phyloP scores from a whole-genome alignment of 768 basidiomycete species.

The Hygrophoropsis aurantiaca region DNA sequence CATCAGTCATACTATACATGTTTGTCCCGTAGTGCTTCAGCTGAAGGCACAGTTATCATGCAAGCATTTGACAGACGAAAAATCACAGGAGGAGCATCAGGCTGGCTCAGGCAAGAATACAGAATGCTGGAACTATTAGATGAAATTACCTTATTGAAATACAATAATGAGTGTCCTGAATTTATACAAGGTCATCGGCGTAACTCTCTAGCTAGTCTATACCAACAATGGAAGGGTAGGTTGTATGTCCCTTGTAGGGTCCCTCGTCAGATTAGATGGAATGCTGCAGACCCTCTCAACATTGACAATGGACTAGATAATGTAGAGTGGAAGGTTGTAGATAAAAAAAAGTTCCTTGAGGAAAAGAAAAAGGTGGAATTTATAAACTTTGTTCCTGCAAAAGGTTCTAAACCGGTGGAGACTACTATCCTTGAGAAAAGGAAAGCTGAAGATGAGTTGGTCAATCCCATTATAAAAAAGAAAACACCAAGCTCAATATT shows the following conservation, averaged over 20 bases:
- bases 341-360: too few relatives aligned
- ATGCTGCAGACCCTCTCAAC: constrained; percentile 10
- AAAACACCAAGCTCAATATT: too few relatives aligned
- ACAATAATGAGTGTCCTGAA: constrained; percentile 13
- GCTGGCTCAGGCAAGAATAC: too few relatives aligned
- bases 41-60: constrained; percentile 27
- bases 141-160: constrained; percentile 23
- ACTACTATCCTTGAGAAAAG: too few relatives aligned
- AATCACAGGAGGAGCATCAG: too few relatives aligned
- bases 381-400: too few relatives aligned
- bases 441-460: neutral
- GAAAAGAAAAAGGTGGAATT: too few relatives aligned
- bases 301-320: neutral
- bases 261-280: constrained; percentile 13
- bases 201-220: constrained; percentile 20
- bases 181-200: constrained; percentile 14
- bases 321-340: too few relatives aligned
- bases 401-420: too few relatives aligned
- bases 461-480: neutral
- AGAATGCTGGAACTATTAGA: too few relatives aligned
- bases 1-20: constrained; percentile 33
- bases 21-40: constrained; percentile 26
- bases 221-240: constrained; percentile 12
- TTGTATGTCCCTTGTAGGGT: constrained; percentile 17
- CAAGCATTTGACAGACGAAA: constrained; percentile 28